These are phyloP conservation scores for Blastobotrys serpentis DNA, from an alignment of 1,139 yeast species.

Conservation along the genomic window DNA sequence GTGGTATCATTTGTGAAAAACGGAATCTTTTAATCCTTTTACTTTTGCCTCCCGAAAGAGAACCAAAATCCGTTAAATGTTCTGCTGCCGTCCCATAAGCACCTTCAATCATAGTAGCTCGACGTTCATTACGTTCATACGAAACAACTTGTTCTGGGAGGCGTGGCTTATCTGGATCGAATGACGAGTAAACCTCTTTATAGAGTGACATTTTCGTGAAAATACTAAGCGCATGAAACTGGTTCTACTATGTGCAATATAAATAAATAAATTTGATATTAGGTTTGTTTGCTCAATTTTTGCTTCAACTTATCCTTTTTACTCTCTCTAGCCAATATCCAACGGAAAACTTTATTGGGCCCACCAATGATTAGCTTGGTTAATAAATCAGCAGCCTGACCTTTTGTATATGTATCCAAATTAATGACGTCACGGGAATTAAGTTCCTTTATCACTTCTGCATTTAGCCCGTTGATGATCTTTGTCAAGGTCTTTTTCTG, in stretches of 20 bases:
- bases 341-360: conserved; percentile 4
- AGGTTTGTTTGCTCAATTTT: neutral
- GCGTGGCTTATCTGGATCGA: conserved; percentile 18
- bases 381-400: conserved; percentile 19
- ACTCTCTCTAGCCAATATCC: conserved; percentile 1
- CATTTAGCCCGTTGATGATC: neutral
- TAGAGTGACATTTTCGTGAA: neutral
- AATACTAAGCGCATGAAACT: neutral
- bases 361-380: conserved; percentile 7
- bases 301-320: conserved; percentile 5
- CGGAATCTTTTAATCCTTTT: neutral
- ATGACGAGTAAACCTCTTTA: conserved; percentile 15
- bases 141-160: conserved; percentile 15
- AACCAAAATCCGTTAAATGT: neutral
- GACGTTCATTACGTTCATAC: conserved; percentile 7
- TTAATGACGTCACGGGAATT: conserved; percentile 12
- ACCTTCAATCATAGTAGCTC: conserved; percentile 5
- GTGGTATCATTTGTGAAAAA: neutral
- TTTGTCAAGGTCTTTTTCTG: conserved; percentile 20
- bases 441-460: conserved; percentile 8
- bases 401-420: conserved; percentile 15
- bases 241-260: neutral
- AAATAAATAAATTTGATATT: neutral
- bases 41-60: neutral
- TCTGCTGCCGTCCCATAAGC: neutral